A percentile compares a stretch with the other conserved stretches of the same genome.
Evolutionary conservation across 2,329 filamentous ascomycete species (phyloP).

Genomic region (Diaporthe australafricana): DNA sequence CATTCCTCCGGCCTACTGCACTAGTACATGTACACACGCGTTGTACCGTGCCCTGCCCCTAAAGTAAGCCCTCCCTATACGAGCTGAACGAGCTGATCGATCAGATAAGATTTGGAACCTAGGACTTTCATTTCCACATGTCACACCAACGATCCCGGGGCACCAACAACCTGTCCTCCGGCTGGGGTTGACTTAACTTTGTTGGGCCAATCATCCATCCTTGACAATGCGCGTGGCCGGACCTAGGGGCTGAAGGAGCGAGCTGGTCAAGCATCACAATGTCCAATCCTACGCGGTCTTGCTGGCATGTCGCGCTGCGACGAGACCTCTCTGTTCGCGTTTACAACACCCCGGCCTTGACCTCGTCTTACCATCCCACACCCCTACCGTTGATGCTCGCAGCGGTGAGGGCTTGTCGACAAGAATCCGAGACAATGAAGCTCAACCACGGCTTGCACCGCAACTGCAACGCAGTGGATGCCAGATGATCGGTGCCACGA

Average conservation of each 20-base stretch:
- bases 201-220: conserved; percentile 6
- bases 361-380: neutral
- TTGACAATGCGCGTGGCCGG: neutral
- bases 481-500: neutral
- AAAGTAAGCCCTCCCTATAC: neutral
- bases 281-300: conserved; percentile 1
- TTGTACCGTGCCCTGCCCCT: neutral
- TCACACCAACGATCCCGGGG: neutral
- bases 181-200: neutral
- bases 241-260: neutral
- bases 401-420: neutral
- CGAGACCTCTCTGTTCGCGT: neutral
- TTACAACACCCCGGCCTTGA: neutral
- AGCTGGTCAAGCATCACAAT: neutral
- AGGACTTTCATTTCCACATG: conserved; percentile 7
- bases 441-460: neutral
- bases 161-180: neutral
- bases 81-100: conserved; percentile 35
- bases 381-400: neutral
- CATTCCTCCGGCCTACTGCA: neutral
- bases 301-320: neutral
- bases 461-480: neutral
- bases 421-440: neutral
- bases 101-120: conserved; percentile 36
- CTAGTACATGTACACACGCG: neutral